These are phyloP conservation scores for Balamuthia mandrillaris DNA, from an alignment of 208 protist species.

Conservation along the genomic window DNA sequence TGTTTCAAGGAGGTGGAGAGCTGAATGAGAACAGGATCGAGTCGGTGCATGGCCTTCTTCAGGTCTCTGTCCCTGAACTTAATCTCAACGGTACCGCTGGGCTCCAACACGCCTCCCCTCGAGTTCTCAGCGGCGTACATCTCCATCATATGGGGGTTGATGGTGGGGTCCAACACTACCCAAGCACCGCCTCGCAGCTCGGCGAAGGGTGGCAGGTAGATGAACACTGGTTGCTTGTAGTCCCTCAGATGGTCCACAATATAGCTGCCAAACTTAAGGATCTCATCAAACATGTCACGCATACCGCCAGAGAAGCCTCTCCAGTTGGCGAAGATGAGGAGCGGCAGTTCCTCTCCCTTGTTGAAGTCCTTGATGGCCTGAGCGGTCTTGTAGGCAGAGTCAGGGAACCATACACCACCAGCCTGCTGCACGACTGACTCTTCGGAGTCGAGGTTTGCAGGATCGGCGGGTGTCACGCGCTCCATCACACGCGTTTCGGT, in stretches of 20 bases:
- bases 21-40: slow-evolving; percentile 63
- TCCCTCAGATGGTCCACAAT: slow-evolving; percentile 96
- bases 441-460: slow-evolving; percentile 76
- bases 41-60: slow-evolving; percentile 82
- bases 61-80: slow-evolving; percentile 89
- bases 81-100: slow-evolving; percentile 89
- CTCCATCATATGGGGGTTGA: slow-evolving; percentile 94
- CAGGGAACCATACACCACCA: slow-evolving; percentile 92
- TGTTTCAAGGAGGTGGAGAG: slow-evolving; percentile 50
- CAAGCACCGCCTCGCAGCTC: slow-evolving; percentile 96
- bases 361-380: slow-evolving; percentile 95
- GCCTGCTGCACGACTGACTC: slow-evolving; percentile 60
- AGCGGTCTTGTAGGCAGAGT: slow-evolving; percentile 95
- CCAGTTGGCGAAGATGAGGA: slow-evolving; percentile 98
- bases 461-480: slow-evolving; percentile 88
- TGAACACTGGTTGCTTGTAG: slow-evolving; percentile 91
- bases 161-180: slow-evolving; percentile 95
- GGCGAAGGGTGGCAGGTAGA: slow-evolving; percentile 94
- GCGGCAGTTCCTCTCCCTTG: slow-evolving; percentile 89
- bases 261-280: slow-evolving; percentile 97
- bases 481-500: slow-evolving; percentile 93
- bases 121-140: slow-evolving; percentile 92
- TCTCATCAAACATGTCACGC: slow-evolving; percentile 97
- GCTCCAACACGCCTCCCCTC: slow-evolving; percentile 92
- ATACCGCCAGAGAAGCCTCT: slow-evolving; percentile 97